Evolutionary conservation across 257 asterid species (phyloP).

Genomic region (Voacanga thouarsii): DNA sequence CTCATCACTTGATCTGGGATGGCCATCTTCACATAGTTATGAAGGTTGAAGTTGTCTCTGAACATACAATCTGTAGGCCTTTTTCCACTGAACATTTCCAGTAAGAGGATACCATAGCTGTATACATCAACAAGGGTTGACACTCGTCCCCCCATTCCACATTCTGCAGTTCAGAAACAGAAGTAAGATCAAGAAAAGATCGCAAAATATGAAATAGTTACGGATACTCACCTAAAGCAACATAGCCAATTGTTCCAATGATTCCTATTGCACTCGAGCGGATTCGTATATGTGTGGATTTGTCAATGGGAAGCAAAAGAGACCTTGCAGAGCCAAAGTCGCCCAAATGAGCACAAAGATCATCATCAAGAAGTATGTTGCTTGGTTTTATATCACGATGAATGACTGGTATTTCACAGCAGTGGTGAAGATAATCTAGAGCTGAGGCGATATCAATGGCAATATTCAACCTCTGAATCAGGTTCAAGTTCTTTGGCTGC

Average conservation of each 20-base stretch:
- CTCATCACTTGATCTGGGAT: constrained; percentile 6
- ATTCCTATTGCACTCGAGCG: neutral
- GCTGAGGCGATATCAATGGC: constrained; percentile 25
- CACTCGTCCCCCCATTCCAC: neutral
- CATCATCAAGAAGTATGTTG: constrained; percentile 26
- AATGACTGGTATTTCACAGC: constrained; percentile 14
- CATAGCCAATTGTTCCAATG: neutral
- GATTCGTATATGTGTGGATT: neutral
- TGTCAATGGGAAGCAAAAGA: constrained; percentile 1
- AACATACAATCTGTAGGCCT: constrained; percentile 2
- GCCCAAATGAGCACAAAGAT: constrained; percentile 27
- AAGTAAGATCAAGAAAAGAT: neutral
- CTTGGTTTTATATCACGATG: constrained; percentile 31
- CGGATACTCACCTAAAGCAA: neutral
- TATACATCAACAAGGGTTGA: neutral
- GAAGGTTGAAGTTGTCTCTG: constrained; percentile 2
- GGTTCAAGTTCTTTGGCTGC: neutral
- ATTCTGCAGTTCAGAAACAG: neutral
- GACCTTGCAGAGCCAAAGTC: constrained; percentile 28
- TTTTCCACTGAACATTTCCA: neutral
- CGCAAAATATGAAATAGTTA: neutral
- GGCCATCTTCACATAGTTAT: constrained; percentile 17
- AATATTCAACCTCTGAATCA: constrained; percentile 22
- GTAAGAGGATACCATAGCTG: neutral
- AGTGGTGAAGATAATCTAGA: constrained; percentile 25